A percentile compares a stretch with the other conserved stretches of the same genome.
Evolutionary conservation across 176 grass and related monocot species (phyloP).

Genomic region (Aegilops sharonensis): DNA sequence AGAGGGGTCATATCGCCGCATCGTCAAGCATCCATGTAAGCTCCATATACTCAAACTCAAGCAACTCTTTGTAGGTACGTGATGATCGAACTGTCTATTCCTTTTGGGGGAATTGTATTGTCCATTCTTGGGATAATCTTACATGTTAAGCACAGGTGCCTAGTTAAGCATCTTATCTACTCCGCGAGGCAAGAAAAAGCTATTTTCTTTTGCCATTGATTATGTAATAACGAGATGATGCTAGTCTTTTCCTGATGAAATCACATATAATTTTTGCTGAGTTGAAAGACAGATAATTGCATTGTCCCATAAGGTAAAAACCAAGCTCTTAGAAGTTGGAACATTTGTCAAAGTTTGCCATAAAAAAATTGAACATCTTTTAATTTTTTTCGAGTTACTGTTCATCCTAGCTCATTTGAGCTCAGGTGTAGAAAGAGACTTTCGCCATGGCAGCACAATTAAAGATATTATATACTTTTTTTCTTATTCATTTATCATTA

Average conservation of each 20-base stretch:
- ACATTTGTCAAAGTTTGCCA: too few relatives aligned
- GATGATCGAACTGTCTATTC: neutral
- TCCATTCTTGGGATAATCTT: neutral
- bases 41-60: neutral
- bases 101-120: neutral
- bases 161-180: neutral
- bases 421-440: too few relatives aligned
- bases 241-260: neutral
- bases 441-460: neutral
- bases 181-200: neutral
- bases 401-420: too few relatives aligned
- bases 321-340: too few relatives aligned
- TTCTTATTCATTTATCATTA: neutral
- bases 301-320: neutral
- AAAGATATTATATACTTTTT: neutral
- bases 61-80: neutral
- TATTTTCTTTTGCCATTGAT: neutral
- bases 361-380: too few relatives aligned
- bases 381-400: too few relatives aligned
- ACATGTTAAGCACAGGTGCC: neutral
- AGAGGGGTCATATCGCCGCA: neutral
- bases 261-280: neutral
- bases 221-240: neutral
- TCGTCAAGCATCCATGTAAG: neutral
- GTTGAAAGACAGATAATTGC: neutral